Conservation (phyloP, 75 land plant species). For the Pseudotsuga menziesii region DNA sequence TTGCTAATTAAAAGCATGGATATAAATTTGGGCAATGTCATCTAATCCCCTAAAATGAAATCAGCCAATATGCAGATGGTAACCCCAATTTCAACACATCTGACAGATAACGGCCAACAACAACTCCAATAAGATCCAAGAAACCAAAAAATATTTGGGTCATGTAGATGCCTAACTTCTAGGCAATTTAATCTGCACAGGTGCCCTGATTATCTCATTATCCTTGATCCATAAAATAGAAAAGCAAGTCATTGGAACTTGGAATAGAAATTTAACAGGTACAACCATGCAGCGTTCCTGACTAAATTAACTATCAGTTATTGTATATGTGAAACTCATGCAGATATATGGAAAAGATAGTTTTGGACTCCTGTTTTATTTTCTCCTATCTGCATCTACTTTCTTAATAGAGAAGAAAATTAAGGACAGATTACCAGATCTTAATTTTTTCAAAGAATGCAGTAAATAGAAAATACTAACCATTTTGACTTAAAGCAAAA, state of each 20-base stretch:
- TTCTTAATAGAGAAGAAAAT: no score
- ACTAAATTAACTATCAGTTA: neutral
- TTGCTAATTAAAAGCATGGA: no score
- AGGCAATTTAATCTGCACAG: neutral
- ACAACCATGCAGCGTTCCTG: neutral
- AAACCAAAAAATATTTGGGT: neutral
- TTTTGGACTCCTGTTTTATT: neutral
- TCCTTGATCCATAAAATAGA: neutral
- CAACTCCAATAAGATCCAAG: no score
- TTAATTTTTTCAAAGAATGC: neutral
- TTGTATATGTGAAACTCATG: neutral
- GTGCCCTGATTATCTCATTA: neutral
- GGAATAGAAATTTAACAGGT: neutral
- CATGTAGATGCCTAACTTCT: neutral
- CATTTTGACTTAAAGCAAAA: neutral
- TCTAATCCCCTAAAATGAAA: no score
- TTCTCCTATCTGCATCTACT: neutral
- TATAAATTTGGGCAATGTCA: no score
- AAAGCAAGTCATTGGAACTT: neutral
- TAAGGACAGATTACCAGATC: neutral
- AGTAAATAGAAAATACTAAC: neutral
- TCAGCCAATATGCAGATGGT: no score
- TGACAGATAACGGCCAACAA: no score
- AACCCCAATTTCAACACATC: no score
- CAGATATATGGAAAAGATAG: neutral